Evolutionary conservation across 805 yeast species (phyloP), one percentile per base, ranked within the genome.

Genomic region (Citeromyces nyonsensis): DNA sequence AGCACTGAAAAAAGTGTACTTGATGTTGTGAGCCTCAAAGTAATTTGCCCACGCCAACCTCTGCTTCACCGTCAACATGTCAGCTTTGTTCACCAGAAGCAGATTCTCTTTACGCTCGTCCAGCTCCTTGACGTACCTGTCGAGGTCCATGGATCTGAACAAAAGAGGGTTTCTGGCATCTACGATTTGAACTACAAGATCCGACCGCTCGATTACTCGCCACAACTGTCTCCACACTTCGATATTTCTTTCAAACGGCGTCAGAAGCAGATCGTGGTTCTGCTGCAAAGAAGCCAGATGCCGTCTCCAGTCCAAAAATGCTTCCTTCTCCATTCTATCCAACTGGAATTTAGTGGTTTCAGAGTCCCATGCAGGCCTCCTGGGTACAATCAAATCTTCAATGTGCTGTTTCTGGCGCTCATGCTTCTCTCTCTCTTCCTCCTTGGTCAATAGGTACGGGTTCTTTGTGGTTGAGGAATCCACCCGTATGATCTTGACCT

Each of bases 221-320:
- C 98, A 91, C 41, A 91, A 61, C 57, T 91, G 98, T 50, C 91
- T 75, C 98, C 98, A 91, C 36, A 91, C 96, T 63, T 88, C 95
- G 40, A 91, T 63, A 52, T 91, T 91, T 60, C 98, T 73, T 60
- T 91, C 98, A 49, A 88, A 91, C 4, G 98, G 98, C 0, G 98
- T 91, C 50, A 91, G 65, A 37, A 86, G 60, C 45, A 91, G 61
- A 52, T 88, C 94, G 41, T 84, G 73, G 43, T 67, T 69, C 51
- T 88, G 94, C 40, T 86, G 93, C 35, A 91, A 61, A 29, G 66
- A 54, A 0, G 98, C 98, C 38, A 91, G 64, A 32, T 74, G 75
- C 49, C 97, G 66, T 59, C 99, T 73, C 99, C 99, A 91, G 22
- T 81, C 78, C 45, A 91, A 65, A 48, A 91, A 91, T 1, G 96